Percentiles rank a stretch among this genome's conserved stretches.
phyloP scores from a whole-genome alignment of 2,329 filamentous ascomycete species.

The Aaosphaeria pasadenensis region DNA sequence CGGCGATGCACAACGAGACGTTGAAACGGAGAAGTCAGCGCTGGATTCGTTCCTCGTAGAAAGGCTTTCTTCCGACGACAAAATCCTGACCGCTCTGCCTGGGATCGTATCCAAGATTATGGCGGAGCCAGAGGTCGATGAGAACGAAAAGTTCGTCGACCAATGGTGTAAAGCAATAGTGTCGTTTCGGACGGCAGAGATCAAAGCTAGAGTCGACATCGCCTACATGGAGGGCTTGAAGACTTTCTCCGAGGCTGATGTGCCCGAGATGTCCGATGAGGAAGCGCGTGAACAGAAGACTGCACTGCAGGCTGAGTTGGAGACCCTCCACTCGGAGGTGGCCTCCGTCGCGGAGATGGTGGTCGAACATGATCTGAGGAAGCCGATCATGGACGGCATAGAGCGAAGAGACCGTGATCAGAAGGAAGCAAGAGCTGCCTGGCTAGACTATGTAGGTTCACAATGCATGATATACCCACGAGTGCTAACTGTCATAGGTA shows the following conservation, averaged over 20 bases:
- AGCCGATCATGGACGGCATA: slow-evolving; percentile 53
- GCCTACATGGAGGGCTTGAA: slow-evolving; percentile 49
- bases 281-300: slow-evolving; percentile 52
- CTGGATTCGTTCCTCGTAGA: slow-evolving; percentile 51
- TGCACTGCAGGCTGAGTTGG: slow-evolving; percentile 61
- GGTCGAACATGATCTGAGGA: slow-evolving; percentile 63
- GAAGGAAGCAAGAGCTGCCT: slow-evolving; percentile 34
- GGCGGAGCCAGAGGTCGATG: slow-evolving; percentile 44
- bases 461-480: not conserved
- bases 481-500: slow-evolving; percentile 18
- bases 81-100: slow-evolving; percentile 62
- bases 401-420: slow-evolving; percentile 34
- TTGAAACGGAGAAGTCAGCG: slow-evolving; percentile 42
- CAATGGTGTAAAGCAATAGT: slow-evolving; percentile 51
- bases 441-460: slow-evolving; percentile 41
- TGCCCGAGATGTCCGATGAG: slow-evolving; percentile 19
- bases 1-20: slow-evolving; percentile 46
- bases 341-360: slow-evolving; percentile 69
- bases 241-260: slow-evolving; percentile 3
- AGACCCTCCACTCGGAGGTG: slow-evolving; percentile 68
- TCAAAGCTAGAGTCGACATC: slow-evolving; percentile 47
- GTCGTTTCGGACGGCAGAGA: slow-evolving; percentile 38
- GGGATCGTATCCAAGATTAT: slow-evolving; percentile 63
- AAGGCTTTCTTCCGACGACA: slow-evolving; percentile 61
- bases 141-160: slow-evolving; percentile 53